Base-by-base conservation (phyloP, 2,329 filamentous ascomycete species). In the Diaporthe citrichinensis region DNA sequence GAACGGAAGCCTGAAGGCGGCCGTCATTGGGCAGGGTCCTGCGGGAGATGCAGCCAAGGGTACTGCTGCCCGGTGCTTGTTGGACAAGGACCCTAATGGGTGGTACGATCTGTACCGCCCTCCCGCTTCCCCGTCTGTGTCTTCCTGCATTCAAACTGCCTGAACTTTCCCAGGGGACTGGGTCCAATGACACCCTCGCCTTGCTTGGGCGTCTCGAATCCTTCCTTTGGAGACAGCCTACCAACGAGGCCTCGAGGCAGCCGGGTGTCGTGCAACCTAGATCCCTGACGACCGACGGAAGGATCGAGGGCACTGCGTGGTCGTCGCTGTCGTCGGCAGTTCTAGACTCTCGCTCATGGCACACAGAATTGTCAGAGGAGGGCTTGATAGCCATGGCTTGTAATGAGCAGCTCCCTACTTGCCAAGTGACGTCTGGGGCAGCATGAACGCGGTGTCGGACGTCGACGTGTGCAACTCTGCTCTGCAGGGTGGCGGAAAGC, bases 31-130 rank as follows among this genome's bases (percentile, higher is more conserved):
- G 61, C 58, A 51, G 46, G 15, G 36, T 23, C 15, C n/a, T 73
- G 71, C 71, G 58, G 71, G 71, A 73, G 71, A 55, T 57, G 71
- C 71, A 55, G 71, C 71, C 49, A 73, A 65, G 71, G 53, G 44
- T 53, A 23, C 49, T 55, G 49, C 34, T 69, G 65, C n/a, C 49
- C 65, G 65, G 65, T 69, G 65, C 46, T 69, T 53, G 58, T 73
- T 53, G 49, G 71, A 61, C 71, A 51, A 73, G 71, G 49, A 25
- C 71, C 58, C 36, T 53, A 55, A 73, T 55, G 71, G 71, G 61
- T 73, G 58, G 71, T 73, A 73, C 71, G 71, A 73, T 73, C 71
- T 73, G 71, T 73, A 73, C 71, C 71, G 71, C 58, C 14, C 49
- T 73, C 61, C 71, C 71, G 58, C 61, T 62, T 73, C 71, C 61